Evolutionary conservation across 163 green algal genomes (phyloP).

Genomic region (Scenedesmus sp.): DNA sequence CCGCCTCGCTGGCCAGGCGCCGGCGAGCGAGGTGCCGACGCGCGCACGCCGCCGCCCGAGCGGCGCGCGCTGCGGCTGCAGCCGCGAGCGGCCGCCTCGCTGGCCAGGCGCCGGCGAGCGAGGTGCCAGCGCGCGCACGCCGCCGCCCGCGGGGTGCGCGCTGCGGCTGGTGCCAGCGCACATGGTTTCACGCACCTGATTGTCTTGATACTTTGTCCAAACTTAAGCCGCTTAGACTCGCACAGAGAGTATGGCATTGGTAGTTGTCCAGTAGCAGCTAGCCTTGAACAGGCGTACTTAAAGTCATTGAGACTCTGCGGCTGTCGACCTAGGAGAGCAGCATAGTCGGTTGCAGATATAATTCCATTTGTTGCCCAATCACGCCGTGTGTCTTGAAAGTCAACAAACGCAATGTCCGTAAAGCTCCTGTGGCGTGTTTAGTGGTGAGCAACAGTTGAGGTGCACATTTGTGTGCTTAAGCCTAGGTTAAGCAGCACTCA

Average conservation of each 20-base stretch:
- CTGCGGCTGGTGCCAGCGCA: neutral
- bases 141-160: too few species aligned
- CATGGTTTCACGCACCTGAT: conserved; percentile 6
- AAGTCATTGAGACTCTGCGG: conserved; percentile 40
- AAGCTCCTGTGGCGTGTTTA: conserved; percentile 23
- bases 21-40: too few species aligned
- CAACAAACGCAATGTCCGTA: conserved; percentile 34
- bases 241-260: neutral
- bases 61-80: too few species aligned
- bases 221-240: neutral
- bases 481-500: conserved; percentile 1
- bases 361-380: conserved; percentile 23
- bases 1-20: too few species aligned
- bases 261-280: neutral
- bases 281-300: conserved; percentile 2
- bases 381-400: conserved; percentile 9
- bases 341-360: neutral
- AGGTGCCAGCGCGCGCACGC: too few species aligned
- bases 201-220: conserved; percentile 15
- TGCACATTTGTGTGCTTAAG: neutral
- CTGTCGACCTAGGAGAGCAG: neutral
- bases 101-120: too few species aligned
- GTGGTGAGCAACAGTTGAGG: too few species aligned
- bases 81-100: too few species aligned
- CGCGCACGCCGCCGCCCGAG: too few species aligned